Base-by-base conservation (phyloP, 805 yeast species). In the Yamadazyma ubonensis region DNA sequence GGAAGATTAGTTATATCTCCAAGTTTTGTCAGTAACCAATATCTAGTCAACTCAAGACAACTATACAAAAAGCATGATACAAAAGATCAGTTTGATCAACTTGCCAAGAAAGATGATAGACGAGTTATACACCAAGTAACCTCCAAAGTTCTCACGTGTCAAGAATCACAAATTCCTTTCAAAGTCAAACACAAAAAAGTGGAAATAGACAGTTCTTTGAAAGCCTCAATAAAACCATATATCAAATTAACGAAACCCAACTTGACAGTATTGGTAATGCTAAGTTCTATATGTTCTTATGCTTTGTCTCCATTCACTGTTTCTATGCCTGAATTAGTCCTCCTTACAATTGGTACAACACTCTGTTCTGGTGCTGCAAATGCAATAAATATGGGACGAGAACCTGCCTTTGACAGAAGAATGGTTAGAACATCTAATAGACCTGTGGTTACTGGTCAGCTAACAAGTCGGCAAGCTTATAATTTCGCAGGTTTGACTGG, bases 311-410 rank as follows among this genome's bases (percentile, higher is more conserved):
- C 99, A 1, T 74, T 75, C 48, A 78, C 90, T 8, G 87, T 89
- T 0, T 78, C 93, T 0, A 59, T 91, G 3, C 67, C 78, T 5
- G 82, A 86, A 46, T 72, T 93, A 35, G 53, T 86, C 22, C 79
- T 80, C 49, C 68, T 93, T 22, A 86, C 96, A 0, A 61, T 74
- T 0, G 99, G 99, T 11, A 93, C 97, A 0, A 78, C 91, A 1
- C 64, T 93, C 23, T 78, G 93, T 48, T 88, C 96, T 0, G 95
- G 95, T 8, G 81, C 96, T 2, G 99, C 99, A 2, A 93, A 93
- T 63, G 95, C 98, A 3, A 88, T 93, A 34, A 93, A 93, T 57
- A 91, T 90, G 96, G 98, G 89, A 2, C 71, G 99, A 50, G 99
- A 93, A 62, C 96, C 96, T 1, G 84, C 78, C 15, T 93, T 80